Evolutionary conservation across 257 asterid species (phyloP), one percentile per base, ranked within the genome.

Genomic region (Solanum piurae): DNA sequence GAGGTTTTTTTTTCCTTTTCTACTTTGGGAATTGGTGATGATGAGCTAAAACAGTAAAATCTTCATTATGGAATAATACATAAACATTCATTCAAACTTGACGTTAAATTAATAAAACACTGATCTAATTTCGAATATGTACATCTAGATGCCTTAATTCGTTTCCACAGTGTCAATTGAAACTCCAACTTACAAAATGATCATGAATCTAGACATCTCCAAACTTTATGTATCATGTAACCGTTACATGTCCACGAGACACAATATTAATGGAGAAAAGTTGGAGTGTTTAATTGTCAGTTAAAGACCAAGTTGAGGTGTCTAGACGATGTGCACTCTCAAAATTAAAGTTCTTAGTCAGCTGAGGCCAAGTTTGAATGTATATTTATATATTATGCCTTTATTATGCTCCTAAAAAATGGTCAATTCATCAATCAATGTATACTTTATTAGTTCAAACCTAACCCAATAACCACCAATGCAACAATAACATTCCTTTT

Each of bases 401-500:
- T 64, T 64, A 7, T 5, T 21, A 40, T 7, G 23, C 37, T 77
- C 58, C 36, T 12, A 42, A 76, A 40, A 25, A 2, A 11, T 33
- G 6, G 5, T 66, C n/a, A 31, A 69, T 31, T 31, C 27, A 68
- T 87, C 84, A 86, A 87, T 90, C 80, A 64, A 64, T 23, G 9
- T 38, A 38, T 84, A 64, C 79, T 69, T 84, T 84, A 89, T 46
- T 87, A 74, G 93, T 86, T 92, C 85, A 80, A 91, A 89, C 91
- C 72, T 86, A 89, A 87, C 93, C 91, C 90, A 89, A 33, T 84
- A 89, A 86, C 93, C 90, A 90, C 91, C 91, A 93, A 88, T 27
- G 27, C 71, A 25, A 23, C 34, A 79, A 44, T 64, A 64, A 85
- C 74, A 75, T 68, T 52, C 83, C 72, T 49, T n/a, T 66, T 68